Base-by-base conservation (phyloP, 73 alveolate genomes). In the Paramecium sonneborni region DNA sequence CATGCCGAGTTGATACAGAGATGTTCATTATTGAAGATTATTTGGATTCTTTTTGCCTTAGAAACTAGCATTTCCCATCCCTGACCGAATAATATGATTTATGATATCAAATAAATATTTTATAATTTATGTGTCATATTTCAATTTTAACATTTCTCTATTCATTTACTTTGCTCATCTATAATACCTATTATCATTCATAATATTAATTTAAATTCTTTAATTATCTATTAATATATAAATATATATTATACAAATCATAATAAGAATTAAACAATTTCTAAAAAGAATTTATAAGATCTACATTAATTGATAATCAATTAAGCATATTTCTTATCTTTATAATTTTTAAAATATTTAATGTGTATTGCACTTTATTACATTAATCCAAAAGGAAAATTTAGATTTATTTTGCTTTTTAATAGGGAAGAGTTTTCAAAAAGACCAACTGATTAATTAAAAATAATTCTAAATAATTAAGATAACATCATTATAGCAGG, bases 11-110 rank as follows among this genome's bases (percentile, higher is more conserved):
- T 34, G 86, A 38, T 41, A 72, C 86, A 72, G 55, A 32, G 52
- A 72, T 72, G 86, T 72, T 72, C 57, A 38, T 32, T 28, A 72
- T 72, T 32, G 86, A 72, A 37, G 86, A 72, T 72, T 72, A 72
- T 38, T 41, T 72, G 55, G 86, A 72, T 72, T 72, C 86, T 8
- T 72, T 72, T 72, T 72, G 86, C 86, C 55, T 8, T 4, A 72
- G 86, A 18, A 72, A 72, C 34, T 12, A 35, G 18, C 58, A 72
- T 72, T 72, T 34, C 57, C 86, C 86, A 34, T 38, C 86, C 58
- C 52, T 72, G 18, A 41, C 55, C 21, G 55, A 72, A 15, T 72
- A 72, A 41, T 72, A 72, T 72, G 86, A 62, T 52, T 52, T 52
- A 52, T 52, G 68, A 52, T 15, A 52, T 52, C 26, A 52, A 52